Conservation (phyloP, 1,139 yeast species). For the Wickerhamiella pararugosa region DNA sequence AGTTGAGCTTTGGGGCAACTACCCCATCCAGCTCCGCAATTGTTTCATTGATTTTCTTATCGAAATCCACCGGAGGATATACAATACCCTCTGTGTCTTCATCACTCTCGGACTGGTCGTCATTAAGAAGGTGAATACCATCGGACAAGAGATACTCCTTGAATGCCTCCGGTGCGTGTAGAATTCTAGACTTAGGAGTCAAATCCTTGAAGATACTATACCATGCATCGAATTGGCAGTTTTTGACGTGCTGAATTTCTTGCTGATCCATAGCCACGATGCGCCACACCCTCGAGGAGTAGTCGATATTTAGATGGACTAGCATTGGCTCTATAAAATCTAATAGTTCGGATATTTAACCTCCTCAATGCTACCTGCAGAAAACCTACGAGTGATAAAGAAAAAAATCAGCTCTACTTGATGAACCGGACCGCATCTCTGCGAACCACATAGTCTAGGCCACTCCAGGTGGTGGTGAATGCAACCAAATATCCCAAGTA, state of each 20-base stretch:
- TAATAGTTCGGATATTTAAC: too few relatives aligned
- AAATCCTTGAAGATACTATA: conserved; percentile 37
- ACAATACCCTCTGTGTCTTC: conserved; percentile 28
- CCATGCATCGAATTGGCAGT: conserved; percentile 70
- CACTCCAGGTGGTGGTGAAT: conserved; percentile 63
- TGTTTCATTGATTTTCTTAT: conserved; percentile 32
- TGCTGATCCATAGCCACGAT: background rate
- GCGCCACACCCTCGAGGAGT: background rate
- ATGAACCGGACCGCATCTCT: conserved; percentile 46
- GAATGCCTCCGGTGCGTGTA: conserved; percentile 54
- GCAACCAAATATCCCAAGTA: conserved; percentile 49
- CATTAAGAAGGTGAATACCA: conserved; percentile 53
- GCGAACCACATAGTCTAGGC: conserved; percentile 57
- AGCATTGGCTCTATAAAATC: too few relatives aligned
- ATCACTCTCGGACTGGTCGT: conserved; percentile 56
- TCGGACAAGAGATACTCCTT: conserved; percentile 59
- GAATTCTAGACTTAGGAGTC: conserved; percentile 37
- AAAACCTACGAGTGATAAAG: too few relatives aligned
- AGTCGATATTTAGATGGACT: background rate
- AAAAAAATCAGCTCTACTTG: background rate
- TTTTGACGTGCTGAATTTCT: conserved; percentile 33
- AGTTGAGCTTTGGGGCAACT: conserved; percentile 79
- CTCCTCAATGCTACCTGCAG: too few relatives aligned
- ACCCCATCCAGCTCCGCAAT: conserved; percentile 36
- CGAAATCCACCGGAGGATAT: conserved; percentile 41